Percentiles rank a stretch among this genome's conserved stretches.
These are phyloP conservation scores for Aquilaria sinensis DNA, from an alignment of 345 rosid species.

Conservation along the genomic window DNA sequence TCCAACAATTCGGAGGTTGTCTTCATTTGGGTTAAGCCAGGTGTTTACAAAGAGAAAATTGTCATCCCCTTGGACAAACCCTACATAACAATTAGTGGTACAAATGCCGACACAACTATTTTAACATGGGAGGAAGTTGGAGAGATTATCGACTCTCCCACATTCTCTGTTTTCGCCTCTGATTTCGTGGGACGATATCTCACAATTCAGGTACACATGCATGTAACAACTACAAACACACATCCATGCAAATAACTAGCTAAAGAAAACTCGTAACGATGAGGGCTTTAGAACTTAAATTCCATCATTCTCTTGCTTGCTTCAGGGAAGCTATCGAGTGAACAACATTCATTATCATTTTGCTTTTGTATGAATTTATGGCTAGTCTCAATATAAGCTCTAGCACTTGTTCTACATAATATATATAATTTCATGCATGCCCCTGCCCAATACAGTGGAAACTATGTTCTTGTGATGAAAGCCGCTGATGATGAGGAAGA, in stretches of 20 bases:
- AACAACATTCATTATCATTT: too few species aligned
- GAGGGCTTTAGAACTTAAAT: too few species aligned
- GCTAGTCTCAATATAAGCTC: background rate
- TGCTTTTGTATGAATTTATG: background rate
- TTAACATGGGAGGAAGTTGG: slow-evolving; percentile 49
- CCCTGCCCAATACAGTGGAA: too few species aligned
- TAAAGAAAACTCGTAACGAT: too few species aligned
- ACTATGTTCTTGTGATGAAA: too few species aligned
- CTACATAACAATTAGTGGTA: slow-evolving; percentile 71
- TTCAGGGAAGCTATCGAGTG: too few species aligned
- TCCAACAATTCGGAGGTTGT: slow-evolving; percentile 34
- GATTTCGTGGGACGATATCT: slow-evolving; percentile 56
- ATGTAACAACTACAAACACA: background rate
- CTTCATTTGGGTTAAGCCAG: slow-evolving; percentile 62
- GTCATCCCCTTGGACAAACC: slow-evolving; percentile 62
- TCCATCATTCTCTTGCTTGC: too few species aligned
- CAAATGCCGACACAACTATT: slow-evolving; percentile 31
- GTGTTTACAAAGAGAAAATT: slow-evolving; percentile 59
- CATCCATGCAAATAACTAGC: too few species aligned
- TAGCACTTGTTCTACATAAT: background rate
- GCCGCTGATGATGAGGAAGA: too few species aligned
- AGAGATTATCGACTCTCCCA: slow-evolving; percentile 42
- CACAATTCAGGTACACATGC: slow-evolving; percentile 45
- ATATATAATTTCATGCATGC: too few species aligned
- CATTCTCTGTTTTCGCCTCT: slow-evolving; percentile 49